Evolutionary conservation across 2,329 filamentous ascomycete genomes (phyloP).

Genomic region (Xenosphaeropsis pyriputrescens): DNA sequence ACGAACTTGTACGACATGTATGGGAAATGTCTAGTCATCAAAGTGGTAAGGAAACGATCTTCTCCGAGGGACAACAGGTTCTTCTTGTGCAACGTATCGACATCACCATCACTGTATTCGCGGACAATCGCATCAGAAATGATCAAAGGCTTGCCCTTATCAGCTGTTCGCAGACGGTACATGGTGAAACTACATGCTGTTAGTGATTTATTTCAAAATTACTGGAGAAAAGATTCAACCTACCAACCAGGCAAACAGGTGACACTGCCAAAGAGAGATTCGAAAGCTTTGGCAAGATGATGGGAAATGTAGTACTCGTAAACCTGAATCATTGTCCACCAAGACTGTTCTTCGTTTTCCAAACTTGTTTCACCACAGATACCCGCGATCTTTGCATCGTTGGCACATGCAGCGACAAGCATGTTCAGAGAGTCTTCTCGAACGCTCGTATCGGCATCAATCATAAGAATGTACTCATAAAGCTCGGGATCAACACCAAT

Average conservation of each 20-base stretch:
- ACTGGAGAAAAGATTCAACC: conserved; percentile 22
- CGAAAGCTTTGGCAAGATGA: conserved; percentile 91
- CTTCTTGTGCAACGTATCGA: conserved; percentile 91
- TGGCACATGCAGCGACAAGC: conserved; percentile 80
- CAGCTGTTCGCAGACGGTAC: conserved; percentile 89
- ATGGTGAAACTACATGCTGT: conserved; percentile 71
- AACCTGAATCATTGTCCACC: conserved; percentile 99
- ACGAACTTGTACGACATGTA: conserved; percentile 94
- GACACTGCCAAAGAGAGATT: conserved; percentile 93
- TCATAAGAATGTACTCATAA: conserved; percentile 94
- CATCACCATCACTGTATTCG: conserved; percentile 77
- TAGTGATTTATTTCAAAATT: conserved; percentile 16
- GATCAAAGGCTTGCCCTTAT: conserved; percentile 88
- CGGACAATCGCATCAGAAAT: conserved; percentile 78
- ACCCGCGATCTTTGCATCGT: conserved; percentile 90
- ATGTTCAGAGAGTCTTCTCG: conserved; percentile 84
- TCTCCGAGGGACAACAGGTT: conserved; percentile 88
- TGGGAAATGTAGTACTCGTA: conserved; percentile 99
- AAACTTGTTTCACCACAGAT: conserved; percentile 95
- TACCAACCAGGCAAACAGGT: conserved; percentile 99
- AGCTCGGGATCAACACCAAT: conserved; percentile 95
- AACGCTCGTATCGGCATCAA: conserved; percentile 94
- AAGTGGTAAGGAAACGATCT: conserved; percentile 89
- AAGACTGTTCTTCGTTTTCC: conserved; percentile 86
- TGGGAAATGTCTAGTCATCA: conserved; percentile 98